Base-by-base conservation (phyloP, 192 early-diverging fungal species). In the Coemansia sp. region DNA sequence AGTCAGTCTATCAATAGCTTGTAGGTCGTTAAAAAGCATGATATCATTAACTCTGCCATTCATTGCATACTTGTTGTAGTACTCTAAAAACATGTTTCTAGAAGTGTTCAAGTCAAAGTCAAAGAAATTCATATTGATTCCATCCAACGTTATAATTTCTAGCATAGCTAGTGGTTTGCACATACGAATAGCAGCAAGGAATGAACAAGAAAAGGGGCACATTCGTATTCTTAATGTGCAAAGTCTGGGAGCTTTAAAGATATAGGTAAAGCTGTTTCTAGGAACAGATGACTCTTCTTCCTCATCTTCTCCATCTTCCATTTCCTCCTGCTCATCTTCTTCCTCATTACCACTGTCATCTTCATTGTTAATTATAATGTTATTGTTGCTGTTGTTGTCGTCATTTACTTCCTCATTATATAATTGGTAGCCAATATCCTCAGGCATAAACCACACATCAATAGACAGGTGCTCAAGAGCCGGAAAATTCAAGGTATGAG, bases 401-500 rank as follows among this genome's bases (percentile, higher is more conserved):
- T 32, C 2, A 32, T 32, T 32, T 1, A 32, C 32, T 2, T 32
- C 32, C 21, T 8, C 22, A 54, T 21, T 2, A 9, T 26, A 21
- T 11, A 1, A 19, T 2, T 32, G 32, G 32, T 32, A 4, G 32
- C 32, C 32, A 32, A 32, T 32, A 32, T 59, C 57, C 16, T 41
- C 39, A 5, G 57, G 57, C 13, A 59, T 41, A 59, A 26, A 41
- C 57, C 37, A 37, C 57, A 59, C 57, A 59, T 59, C 57, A 15
- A 59, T n/a, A 59, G 41, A 59, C 10, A 59, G 37, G 32, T 59
- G 16, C 15, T 41, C 37, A n/a, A 59, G 36, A 12, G 19, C 39
- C n/a, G 37, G 57, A 8, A 59, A 59, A 37, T 37, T 7, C 57
- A 59, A 26, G 9, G 32, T 32, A 32, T 32, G 32, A 32, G 39